These are phyloP conservation scores for Dactylellina parvicollis DNA, from an alignment of 2,329 filamentous ascomycete species.

Conservation along the genomic window DNA sequence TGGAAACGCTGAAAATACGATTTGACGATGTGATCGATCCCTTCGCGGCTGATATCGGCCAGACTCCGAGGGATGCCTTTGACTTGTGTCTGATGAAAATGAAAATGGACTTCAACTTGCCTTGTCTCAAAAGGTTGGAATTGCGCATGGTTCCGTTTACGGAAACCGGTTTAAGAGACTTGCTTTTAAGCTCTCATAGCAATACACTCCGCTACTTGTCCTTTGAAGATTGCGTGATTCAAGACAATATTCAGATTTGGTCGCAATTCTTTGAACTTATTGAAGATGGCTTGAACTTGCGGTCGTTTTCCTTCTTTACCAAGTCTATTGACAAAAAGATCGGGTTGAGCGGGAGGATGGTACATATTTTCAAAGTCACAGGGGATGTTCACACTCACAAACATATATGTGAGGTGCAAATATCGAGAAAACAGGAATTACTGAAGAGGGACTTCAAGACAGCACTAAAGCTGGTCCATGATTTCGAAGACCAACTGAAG, in stretches of 20 bases:
- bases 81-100: slow-evolving; percentile 27
- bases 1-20: slow-evolving; percentile 29
- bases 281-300: slow-evolving; percentile 16
- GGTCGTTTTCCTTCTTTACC: slow-evolving; percentile 32
- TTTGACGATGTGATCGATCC: slow-evolving; percentile 18
- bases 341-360: slow-evolving; percentile 15
- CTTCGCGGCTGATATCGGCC: neutral
- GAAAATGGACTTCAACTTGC: slow-evolving; percentile 33
- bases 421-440: slow-evolving; percentile 17
- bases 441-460: slow-evolving; percentile 7
- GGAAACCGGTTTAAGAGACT: slow-evolving; percentile 9
- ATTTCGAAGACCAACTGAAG: slow-evolving; percentile 25
- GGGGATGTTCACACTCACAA: slow-evolving; percentile 16
- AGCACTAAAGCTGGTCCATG: slow-evolving; percentile 4
- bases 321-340: slow-evolving; percentile 27
- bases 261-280: slow-evolving; percentile 36
- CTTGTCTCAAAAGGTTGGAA: slow-evolving; percentile 29
- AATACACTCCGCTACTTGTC: slow-evolving; percentile 27
- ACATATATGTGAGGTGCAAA: slow-evolving; percentile 30
- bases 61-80: neutral
- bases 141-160: slow-evolving; percentile 29
- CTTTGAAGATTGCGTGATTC: slow-evolving; percentile 42
- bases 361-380: slow-evolving; percentile 24
- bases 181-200: slow-evolving; percentile 20
- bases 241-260: slow-evolving; percentile 27